These are phyloP conservation scores for Irpex sp. DNA, from an alignment of 1,284 basidiomycete species.

Conservation along the genomic window DNA sequence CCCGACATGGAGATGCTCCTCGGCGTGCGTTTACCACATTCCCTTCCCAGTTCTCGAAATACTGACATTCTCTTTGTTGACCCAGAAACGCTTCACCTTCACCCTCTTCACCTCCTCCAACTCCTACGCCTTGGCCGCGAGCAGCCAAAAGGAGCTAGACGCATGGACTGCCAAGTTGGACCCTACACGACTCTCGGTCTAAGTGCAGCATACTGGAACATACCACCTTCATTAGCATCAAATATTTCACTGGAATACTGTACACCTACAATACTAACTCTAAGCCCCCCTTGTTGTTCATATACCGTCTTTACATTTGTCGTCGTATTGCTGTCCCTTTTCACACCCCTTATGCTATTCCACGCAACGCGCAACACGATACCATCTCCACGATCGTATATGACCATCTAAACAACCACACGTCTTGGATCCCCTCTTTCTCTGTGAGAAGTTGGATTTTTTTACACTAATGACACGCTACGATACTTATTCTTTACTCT, in stretches of 20 bases:
- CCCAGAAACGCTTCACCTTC: conserved; percentile 79
- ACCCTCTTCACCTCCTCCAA: conserved; percentile 88
- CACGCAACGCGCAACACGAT: neutral
- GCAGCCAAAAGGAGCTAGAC: conserved; percentile 75
- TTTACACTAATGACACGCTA: conserved; percentile 1
- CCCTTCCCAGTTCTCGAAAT: conserved; percentile 5
- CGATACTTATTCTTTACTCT: neutral
- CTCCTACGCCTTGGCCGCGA: conserved; percentile 83
- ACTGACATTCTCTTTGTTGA: neutral
- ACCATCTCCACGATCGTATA: neutral
- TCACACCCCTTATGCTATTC: neutral
- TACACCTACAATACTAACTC: no score
- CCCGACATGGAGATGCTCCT: conserved; percentile 84
- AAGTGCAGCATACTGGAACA: neutral
- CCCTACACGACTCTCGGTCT: conserved; percentile 49
- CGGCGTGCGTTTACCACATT: conserved; percentile 54
- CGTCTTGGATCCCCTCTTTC: neutral
- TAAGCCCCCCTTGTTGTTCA: neutral
- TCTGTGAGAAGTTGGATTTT: neutral
- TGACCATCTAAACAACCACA: neutral
- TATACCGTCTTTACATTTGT: neutral
- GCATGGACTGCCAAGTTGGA: conserved; percentile 82
- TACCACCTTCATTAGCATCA: no score
- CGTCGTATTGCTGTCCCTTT: conserved; percentile 1
- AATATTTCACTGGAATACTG: neutral